These are phyloP conservation scores for Hemileccinum rubropunctum DNA, from an alignment of 768 basidiomycete genomes.

Conservation along the genomic window DNA sequence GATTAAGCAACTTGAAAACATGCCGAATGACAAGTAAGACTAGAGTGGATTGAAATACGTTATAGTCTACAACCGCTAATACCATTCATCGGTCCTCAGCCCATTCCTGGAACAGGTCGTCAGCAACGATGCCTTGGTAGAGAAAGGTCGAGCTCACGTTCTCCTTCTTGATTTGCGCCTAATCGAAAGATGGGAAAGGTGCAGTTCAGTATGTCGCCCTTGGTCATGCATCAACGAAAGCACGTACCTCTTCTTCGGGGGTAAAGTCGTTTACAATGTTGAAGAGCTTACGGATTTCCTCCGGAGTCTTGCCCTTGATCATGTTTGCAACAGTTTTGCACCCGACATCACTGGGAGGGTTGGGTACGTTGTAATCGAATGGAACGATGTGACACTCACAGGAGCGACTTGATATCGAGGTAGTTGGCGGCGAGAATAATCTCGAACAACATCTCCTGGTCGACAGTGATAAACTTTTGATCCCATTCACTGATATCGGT, in stretches of 20 bases:
- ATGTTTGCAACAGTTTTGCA: constrained; percentile 99
- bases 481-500: constrained; percentile 99
- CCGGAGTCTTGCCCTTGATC: constrained; percentile 99
- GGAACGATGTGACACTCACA: constrained; percentile 53
- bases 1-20: constrained; percentile 21
- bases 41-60: constrained; percentile 22
- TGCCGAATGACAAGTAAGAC: constrained; percentile 15
- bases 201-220: constrained; percentile 1
- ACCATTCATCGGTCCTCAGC: constrained; percentile 78
- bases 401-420: constrained; percentile 97
- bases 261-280: constrained; percentile 99
- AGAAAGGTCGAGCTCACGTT: constrained; percentile 59
- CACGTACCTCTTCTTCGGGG: constrained; percentile 91
- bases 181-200: constrained; percentile 4
- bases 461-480: constrained; percentile 96
- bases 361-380: neutral
- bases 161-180: constrained; percentile 99
- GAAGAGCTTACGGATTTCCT: constrained; percentile 97
- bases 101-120: constrained; percentile 65
- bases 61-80: constrained; percentile 21
- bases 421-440: constrained; percentile 99
- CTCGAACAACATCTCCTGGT: constrained; percentile 99
- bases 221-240: neutral
- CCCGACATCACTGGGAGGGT: constrained; percentile 76
- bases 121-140: constrained; percentile 13